Base-by-base conservation (phyloP, 140 eudicot species). In the Bidens hawaiensis region DNA sequence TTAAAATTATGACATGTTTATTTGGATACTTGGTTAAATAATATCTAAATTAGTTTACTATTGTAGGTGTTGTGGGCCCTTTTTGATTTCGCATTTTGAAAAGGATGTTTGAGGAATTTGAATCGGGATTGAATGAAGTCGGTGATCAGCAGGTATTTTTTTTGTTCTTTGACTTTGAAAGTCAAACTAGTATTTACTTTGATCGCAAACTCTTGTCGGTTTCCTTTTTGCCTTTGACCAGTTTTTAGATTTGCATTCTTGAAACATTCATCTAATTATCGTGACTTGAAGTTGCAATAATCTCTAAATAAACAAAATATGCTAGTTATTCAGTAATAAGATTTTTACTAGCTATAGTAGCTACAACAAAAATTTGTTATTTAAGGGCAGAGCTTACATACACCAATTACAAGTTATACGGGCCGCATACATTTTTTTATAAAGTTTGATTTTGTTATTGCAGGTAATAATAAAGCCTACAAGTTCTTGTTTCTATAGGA, bases 71-170 rank as follows among this genome's bases (percentile, higher is more conserved):
- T 41, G 24, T 31, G 53, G 47, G 26, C 48, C 16, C 24, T 58
- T 58, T 42, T 69, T 69, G 43, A 64, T 72, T 31, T 63, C 65
- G 16, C 60, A 25, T 26, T 52, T 25, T 0, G 0, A 14, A 45
- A 53, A n/a, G 7, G 36, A 8, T 55, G 61, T 28, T 19, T 34
- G 50, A 30, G 52, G 61, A 72, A 50, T 74, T 60, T 58, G 73
- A 49, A 40, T 66, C 57, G 27, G 64, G 68, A 74, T 74, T 52
- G 42, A 74, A 48, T 65, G 62, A 65, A 73, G 63, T 3, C 34
- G 53, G 68, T 73, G 73, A 65, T 65, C 72, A 3, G 55, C 62
- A 74, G 74, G 78, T 73, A 65, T 4, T 33, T n/a, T 33, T 41
- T 70, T 14, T n/a, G 6, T 26, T 27, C 13, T 26, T 62, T 63